Conservation (phyloP, 345 rosid species). For the Trapa incisa region DNA sequence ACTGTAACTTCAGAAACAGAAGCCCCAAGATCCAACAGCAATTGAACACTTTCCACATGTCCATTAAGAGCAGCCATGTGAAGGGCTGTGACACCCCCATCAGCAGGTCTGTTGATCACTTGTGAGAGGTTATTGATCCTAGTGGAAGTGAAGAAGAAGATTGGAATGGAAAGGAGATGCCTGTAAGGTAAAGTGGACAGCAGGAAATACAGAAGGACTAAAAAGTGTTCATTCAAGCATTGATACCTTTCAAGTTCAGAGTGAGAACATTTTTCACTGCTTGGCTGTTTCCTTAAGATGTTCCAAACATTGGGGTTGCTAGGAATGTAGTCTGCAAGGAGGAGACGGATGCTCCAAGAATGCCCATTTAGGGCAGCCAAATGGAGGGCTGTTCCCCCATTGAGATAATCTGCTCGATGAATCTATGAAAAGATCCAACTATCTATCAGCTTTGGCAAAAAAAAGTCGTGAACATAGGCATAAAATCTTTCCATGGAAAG, state of each 20-base stretch:
- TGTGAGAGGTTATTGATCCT: conserved; percentile 44
- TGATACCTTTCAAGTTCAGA: conserved; percentile 53
- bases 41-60: conserved; percentile 63
- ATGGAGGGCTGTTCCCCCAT: conserved; percentile 94
- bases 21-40: conserved; percentile 87
- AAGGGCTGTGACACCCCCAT: conserved; percentile 90
- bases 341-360: conserved; percentile 70
- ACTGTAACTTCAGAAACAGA: conserved; percentile 58
- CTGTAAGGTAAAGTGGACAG: neutral
- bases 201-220: neutral
- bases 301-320: conserved; percentile 50
- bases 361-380: conserved; percentile 92
- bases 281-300: conserved; percentile 25
- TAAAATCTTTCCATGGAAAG: conserved; percentile 5
- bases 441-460: neutral
- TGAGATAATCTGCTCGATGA: conserved; percentile 82
- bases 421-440: conserved; percentile 25
- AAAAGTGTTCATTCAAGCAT: conserved; percentile 1
- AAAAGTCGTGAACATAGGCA: neutral
- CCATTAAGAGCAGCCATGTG: conserved; percentile 94
- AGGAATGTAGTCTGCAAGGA: conserved; percentile 78
- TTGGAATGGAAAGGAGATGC: neutral
- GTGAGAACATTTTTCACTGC: conserved; percentile 16
- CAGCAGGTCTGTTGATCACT: conserved; percentile 72
- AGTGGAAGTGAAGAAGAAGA: conserved; percentile 1